Evolutionary conservation across 2,329 filamentous ascomycete genomes (phyloP), one percentile per base, ranked within the genome.

Genomic region (Elsinoe arachidis): DNA sequence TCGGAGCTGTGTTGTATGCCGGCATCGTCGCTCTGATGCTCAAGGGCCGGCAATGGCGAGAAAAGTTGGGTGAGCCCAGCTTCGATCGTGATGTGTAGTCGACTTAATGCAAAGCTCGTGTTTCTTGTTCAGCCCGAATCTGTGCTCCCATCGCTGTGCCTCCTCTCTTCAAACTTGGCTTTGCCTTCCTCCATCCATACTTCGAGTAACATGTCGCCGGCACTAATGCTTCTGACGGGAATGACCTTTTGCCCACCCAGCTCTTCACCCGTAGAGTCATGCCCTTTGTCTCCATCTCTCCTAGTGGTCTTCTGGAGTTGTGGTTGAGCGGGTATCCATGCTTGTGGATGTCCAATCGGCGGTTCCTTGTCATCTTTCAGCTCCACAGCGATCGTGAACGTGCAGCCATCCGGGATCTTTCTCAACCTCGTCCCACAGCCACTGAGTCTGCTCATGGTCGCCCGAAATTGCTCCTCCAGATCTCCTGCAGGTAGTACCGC

Each of bases 321-420:
- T 5, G 78, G 77, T 63, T 83, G 77, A 41, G 78, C 79, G 10
- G 82, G 81, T 57, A 85, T 78, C 82, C 82, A 85, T 5, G 76
- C 73, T 65, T 83, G 79, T 61, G 75, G 73, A 62, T 84, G 73
- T 38, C 68, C 69, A 30, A 76, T 63, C 1, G 76, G 76, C 30
- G 76, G 70, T 30, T 74, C 76, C 0, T 76, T 77, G 39, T 83
- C 77, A 19, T 86, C 80, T 38, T 80, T 81, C 61, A 91, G 68
- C 70, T 92, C 88, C 39, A 92, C 79, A 0, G 84, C 85, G n/a
- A 92, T 70, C 0, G 86, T 88, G 69, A 88, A 92, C 0, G 85
- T 87, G 68, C 86, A 90, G 1, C 80, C 79, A 1, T 76, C 71
- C 0, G 87, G 86, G 19, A 90, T 67, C 0, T 77, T 70, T 0